Conservation (phyloP, 805 yeast species). For the Metschnikowia borealis region DNA sequence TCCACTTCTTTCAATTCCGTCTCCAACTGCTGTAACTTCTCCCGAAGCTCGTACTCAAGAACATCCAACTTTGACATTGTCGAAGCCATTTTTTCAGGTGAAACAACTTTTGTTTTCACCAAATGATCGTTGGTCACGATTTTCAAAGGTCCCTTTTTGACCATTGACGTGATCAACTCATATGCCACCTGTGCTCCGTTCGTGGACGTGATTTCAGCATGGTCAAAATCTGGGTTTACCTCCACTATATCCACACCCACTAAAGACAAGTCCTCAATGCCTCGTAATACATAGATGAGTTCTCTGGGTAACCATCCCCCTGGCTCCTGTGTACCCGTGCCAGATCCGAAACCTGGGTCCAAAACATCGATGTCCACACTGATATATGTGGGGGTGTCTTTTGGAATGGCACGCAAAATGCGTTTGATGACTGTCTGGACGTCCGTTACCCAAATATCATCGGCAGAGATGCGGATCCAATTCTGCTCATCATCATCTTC, state of each 20-base stretch:
- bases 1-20: slow-evolving; percentile 10
- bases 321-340: slow-evolving; percentile 58
- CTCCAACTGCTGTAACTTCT: slow-evolving; percentile 1
- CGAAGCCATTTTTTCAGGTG: not conserved
- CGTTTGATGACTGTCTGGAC: slow-evolving; percentile 52
- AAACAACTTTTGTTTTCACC: slow-evolving; percentile 1
- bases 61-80: not conserved
- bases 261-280: slow-evolving; percentile 40
- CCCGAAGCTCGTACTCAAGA: not conserved
- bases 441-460: slow-evolving; percentile 69
- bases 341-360: slow-evolving; percentile 56
- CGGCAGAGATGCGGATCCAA: slow-evolving; percentile 66
- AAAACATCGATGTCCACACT: slow-evolving; percentile 72
- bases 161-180: slow-evolving; percentile 74
- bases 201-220: slow-evolving; percentile 61
- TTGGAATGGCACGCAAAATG: slow-evolving; percentile 53
- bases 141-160: slow-evolving; percentile 45
- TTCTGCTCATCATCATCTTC: slow-evolving; percentile 65
- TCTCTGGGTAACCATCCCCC: slow-evolving; percentile 59
- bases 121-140: slow-evolving; percentile 10
- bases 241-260: slow-evolving; percentile 59
- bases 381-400: slow-evolving; percentile 65
- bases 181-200: slow-evolving; percentile 70
- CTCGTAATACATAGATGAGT: slow-evolving; percentile 45
- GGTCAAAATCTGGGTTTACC: slow-evolving; percentile 62